Conservation (phyloP, 2,329 filamentous ascomycete genomes). For the Paecilomyces sp. region DNA sequence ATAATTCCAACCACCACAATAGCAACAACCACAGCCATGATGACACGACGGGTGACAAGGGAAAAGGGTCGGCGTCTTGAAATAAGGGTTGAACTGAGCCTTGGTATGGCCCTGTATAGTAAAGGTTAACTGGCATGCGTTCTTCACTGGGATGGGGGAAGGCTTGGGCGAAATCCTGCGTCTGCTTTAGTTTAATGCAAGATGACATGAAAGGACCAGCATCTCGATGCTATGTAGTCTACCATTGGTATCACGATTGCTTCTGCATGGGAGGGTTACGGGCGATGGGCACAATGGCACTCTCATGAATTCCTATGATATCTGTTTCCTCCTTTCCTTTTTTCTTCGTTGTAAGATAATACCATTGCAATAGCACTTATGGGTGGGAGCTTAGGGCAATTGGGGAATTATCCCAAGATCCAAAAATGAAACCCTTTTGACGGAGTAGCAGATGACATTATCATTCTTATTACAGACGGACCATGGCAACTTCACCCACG, state of each 20-base stretch:
- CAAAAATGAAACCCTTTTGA: too few relatives aligned
- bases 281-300: background rate
- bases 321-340: conserved; percentile 10
- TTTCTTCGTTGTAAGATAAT: conserved; percentile 7
- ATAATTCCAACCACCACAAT: conserved; percentile 6
- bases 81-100: conserved; percentile 11
- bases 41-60: conserved; percentile 36
- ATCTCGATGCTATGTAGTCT: conserved; percentile 1
- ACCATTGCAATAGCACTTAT: background rate
- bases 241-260: background rate
- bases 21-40: conserved; percentile 21
- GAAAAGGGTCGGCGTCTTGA: conserved; percentile 30
- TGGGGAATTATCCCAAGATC: background rate
- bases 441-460: too few relatives aligned
- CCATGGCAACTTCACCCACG: too few relatives aligned
- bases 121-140: conserved; percentile 29
- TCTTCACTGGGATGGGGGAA: conserved; percentile 28
- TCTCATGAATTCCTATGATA: conserved; percentile 14
- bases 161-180: conserved; percentile 33
- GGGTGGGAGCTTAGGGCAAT: background rate
- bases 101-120: conserved; percentile 31
- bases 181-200: conserved; percentile 17
- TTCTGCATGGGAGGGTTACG: background rate
- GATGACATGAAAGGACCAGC: conserved; percentile 2
- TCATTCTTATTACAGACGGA: too few relatives aligned